phyloP scores from a whole-genome alignment of 306 rosid genomes.

The Acacia acuminata region DNA sequence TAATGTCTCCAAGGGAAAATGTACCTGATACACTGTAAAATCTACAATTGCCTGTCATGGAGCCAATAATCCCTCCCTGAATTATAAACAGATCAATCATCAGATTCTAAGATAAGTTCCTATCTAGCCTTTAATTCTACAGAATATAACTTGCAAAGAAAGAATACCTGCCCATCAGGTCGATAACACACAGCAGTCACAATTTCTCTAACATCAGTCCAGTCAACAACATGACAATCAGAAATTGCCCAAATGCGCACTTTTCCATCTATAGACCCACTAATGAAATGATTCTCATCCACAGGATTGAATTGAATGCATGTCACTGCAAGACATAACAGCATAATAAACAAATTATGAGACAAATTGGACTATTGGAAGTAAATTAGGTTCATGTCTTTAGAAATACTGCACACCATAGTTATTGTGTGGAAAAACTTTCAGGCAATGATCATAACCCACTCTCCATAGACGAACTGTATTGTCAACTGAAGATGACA shows the following conservation, averaged over 20 bases:
- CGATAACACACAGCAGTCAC: slow-evolving; percentile 89
- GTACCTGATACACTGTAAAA: slow-evolving; percentile 81
- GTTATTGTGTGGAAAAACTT: slow-evolving; percentile 84
- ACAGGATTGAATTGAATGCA: slow-evolving; percentile 89
- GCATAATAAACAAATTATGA: slow-evolving; percentile 33
- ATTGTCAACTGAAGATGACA: slow-evolving; percentile 87
- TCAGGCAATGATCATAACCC: slow-evolving; percentile 68
- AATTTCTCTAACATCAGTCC: slow-evolving; percentile 75
- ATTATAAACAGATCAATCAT: slow-evolving; percentile 36
- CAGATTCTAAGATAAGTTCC: slow-evolving; percentile 20
- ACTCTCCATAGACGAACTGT: slow-evolving; percentile 91
- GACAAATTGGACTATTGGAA: slow-evolving; percentile 20
- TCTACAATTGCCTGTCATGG: slow-evolving; percentile 75
- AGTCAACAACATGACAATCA: slow-evolving; percentile 83
- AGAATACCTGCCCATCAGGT: slow-evolving; percentile 88
- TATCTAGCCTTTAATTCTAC: slow-evolving; percentile 20
- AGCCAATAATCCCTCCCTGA: slow-evolving; percentile 89
- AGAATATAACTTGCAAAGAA: slow-evolving; percentile 31
- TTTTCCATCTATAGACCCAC: slow-evolving; percentile 98
- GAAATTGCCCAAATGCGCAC: slow-evolving; percentile 89
- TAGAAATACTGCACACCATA: slow-evolving; percentile 58
- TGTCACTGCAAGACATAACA: slow-evolving; percentile 62
- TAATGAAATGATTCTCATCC: slow-evolving; percentile 89
- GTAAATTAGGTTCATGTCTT: slow-evolving; percentile 8
- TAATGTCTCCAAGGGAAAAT: slow-evolving; percentile 27